Percentiles rank a stretch among this genome's conserved stretches.
Conservation (phyloP, 23 red algal species). For the Gracilariopsis chorda region DNA sequence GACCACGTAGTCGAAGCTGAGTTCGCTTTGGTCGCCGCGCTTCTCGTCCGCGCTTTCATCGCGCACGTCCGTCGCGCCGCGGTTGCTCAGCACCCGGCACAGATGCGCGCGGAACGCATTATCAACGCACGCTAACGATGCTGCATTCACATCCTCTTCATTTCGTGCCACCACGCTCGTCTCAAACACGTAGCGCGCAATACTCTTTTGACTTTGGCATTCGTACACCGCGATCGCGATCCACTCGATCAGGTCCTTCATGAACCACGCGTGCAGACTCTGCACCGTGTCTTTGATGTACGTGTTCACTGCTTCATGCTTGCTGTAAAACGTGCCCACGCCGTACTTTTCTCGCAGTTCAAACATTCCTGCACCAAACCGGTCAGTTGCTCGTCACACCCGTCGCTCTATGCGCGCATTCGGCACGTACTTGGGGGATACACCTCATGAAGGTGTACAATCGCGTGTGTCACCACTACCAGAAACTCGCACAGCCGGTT, state of each 20-base stretch:
- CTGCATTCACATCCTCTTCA: neutral
- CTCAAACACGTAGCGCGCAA: neutral
- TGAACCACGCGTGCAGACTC: neutral
- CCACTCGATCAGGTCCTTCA: neutral
- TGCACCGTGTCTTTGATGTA: neutral
- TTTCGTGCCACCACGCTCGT: neutral
- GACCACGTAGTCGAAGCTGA: neutral
- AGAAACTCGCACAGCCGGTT: neutral
- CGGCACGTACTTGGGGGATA: neutral
- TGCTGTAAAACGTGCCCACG: constrained; percentile 1
- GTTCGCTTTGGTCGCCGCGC: neutral
- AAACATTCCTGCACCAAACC: neutral
- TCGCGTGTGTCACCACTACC: constrained; percentile 2
- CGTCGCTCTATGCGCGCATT: neutral
- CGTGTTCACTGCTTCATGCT: neutral
- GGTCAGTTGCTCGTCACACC: too few species aligned
- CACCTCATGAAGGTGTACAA: neutral
- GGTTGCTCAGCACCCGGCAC: neutral
- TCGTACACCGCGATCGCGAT: neutral
- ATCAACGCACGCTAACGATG: neutral
- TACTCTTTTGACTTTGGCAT: neutral
- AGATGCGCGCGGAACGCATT: neutral
- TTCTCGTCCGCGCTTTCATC: neutral
- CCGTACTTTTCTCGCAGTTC: constrained; percentile 24
- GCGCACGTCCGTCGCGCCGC: neutral